Evolutionary conservation across 2,329 filamentous ascomycete species (phyloP), one percentile per base, ranked within the genome.

Genomic region (Gaeumannomyces tritici): DNA sequence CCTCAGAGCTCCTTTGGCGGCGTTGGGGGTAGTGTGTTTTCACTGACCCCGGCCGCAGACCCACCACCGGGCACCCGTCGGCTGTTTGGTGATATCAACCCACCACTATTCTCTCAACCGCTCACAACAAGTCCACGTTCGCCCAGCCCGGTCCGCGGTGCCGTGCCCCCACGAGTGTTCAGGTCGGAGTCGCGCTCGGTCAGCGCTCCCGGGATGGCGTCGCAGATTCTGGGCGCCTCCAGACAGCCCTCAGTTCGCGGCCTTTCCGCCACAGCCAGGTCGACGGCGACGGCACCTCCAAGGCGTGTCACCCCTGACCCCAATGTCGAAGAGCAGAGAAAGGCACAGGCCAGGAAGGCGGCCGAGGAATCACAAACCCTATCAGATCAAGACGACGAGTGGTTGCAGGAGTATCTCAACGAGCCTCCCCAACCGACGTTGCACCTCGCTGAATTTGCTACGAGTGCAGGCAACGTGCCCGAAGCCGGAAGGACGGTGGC

Each of bases 401-500:
- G 89, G 29, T 79, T 79, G 65, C 77, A 89, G 33, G 60, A 61
- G 27, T 21, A 57, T 5, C 79, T 93, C 47, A 77, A 77, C 8
- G 82, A 80, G n/a, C 79, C 84, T 11, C 75, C 88, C 26, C 76
- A 85, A 67, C 83, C 85, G n/a, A 87, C 82, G 5, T 77, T 83
- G 61, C 79, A 79, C 9, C 73, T 92, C 47, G 83, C 89, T 63
- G 83, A 87, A 60, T 92, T 92, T 68, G 81, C 90, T 61, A 67
- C 68, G 57, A 65, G 67, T 11, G 61, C 66, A 26, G 82, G 85
- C 64, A 78, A 82, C 55, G 77, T 77, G 7, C 76, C 80, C 4
- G 77, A 80, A 18, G 80, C 80, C 18, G 77, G 79, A 61, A 82
- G 86, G 62, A 85, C 80, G 57, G 78, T 88, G 35, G 82, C 85